phyloP scores from a whole-genome alignment of 106 monocot genomes.

The Apostasia ramifera region DNA sequence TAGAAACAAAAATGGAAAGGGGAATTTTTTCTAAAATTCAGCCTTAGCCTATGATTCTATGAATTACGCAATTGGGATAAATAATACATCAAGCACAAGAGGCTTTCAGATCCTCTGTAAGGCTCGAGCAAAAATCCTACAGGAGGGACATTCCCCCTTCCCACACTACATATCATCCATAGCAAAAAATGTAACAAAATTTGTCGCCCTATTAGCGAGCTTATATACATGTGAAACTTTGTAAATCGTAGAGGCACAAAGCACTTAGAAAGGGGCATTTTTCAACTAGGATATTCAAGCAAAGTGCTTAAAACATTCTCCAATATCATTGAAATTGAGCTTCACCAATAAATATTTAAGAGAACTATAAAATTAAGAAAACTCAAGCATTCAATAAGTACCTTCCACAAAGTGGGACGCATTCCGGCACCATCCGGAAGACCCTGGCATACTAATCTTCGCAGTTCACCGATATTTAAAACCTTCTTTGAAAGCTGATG shows the following conservation, averaged over 20 bases:
- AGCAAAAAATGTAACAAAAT: too few species aligned
- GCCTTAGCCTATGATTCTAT: too few species aligned
- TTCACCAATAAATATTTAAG: constrained; percentile 13
- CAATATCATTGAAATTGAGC: constrained; percentile 3
- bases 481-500: constrained; percentile 76
- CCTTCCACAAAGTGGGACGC: constrained; percentile 89
- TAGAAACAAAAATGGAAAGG: too few species aligned
- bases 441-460: constrained; percentile 77
- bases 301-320: not conserved
- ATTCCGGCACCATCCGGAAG: constrained; percentile 65
- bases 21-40: too few species aligned
- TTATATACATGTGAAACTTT: too few species aligned
- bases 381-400: constrained; percentile 3
- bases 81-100: too few species aligned
- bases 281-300: not conserved
- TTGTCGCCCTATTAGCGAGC: too few species aligned
- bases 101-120: too few species aligned
- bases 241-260: not conserved
- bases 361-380: not conserved
- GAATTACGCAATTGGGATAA: too few species aligned
- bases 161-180: too few species aligned
- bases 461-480: constrained; percentile 66
- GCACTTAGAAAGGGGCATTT: not conserved
- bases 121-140: too few species aligned
- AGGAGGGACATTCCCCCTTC: too few species aligned